Percentiles rank a stretch among this genome's conserved stretches.
Conservation (phyloP, 169 alveolate species). For the Plasmodium blacklocki region DNA sequence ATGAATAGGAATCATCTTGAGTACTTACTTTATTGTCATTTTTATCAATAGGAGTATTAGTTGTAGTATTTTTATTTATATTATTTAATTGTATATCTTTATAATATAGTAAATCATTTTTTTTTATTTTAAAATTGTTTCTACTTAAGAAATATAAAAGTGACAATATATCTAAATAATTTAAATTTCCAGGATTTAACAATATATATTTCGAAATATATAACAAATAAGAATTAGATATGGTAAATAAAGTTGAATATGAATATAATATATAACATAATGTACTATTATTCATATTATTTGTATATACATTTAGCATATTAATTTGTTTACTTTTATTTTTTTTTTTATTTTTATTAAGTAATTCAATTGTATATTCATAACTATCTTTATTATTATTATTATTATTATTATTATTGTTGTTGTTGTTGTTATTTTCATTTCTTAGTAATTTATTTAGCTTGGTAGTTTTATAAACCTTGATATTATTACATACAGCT, state of each 20-base stretch:
- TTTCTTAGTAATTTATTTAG: conserved; percentile 7
- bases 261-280: conserved; percentile 45
- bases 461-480: conserved; percentile 38
- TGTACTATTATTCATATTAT: conserved; percentile 35
- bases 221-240: conserved; percentile 13
- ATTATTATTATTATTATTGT: no score
- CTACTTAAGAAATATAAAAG: conserved; percentile 22
- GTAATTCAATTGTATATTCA: conserved; percentile 43
- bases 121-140: conserved; percentile 16
- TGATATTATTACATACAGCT: conserved; percentile 41
- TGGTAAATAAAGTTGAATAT: conserved; percentile 34
- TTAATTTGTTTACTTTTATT: conserved; percentile 11
- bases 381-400: conserved; percentile 17
- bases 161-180: conserved; percentile 49
- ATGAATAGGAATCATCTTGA: no score
- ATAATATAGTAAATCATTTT: neutral
- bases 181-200: conserved; percentile 15
- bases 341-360: conserved; percentile 11
- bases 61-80: neutral
- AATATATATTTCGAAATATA: conserved; percentile 59
- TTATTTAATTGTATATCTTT: neutral
- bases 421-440: neutral
- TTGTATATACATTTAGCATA: conserved; percentile 47
- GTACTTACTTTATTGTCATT: neutral
- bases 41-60: neutral